Evolutionary conservation across 306 rosid species (phyloP).

Genomic region (Oxytropis ochrocephala): DNA sequence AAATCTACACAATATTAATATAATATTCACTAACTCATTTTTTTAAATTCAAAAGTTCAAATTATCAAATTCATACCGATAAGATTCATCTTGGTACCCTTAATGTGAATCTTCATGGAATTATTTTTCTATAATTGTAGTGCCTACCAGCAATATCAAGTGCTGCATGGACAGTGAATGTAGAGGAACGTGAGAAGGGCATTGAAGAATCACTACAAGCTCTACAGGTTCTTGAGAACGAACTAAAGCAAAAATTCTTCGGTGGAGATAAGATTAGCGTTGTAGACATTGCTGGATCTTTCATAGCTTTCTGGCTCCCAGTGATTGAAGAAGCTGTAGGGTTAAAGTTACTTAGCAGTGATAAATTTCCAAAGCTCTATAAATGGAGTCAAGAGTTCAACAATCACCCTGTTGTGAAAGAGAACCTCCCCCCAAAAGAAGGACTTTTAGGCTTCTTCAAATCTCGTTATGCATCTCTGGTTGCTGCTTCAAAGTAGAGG

Average conservation of each 20-base stretch:
- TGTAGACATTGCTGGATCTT: conserved; percentile 41
- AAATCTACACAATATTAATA: too few species aligned
- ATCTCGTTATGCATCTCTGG: neutral
- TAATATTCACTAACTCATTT: too few species aligned
- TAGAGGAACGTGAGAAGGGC: conserved; percentile 24
- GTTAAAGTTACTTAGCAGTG: conserved; percentile 18
- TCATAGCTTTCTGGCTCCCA: conserved; percentile 44
- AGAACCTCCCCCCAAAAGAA: conserved; percentile 28
- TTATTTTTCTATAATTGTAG: neutral
- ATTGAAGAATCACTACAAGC: conserved; percentile 15
- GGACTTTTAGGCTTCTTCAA: conserved; percentile 15
- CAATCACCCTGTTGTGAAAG: conserved; percentile 29
- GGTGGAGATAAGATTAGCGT: conserved; percentile 30
- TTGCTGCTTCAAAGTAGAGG: conserved; percentile 7
- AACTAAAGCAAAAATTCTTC: conserved; percentile 29
- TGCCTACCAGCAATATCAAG: neutral
- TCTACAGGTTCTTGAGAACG: conserved; percentile 27
- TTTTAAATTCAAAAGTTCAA: too few species aligned
- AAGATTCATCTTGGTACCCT: too few species aligned
- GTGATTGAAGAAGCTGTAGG: conserved; percentile 34
- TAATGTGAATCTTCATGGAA: neutral
- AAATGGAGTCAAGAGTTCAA: conserved; percentile 42
- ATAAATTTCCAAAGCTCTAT: conserved; percentile 36
- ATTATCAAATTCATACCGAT: too few species aligned
- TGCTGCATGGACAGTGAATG: conserved; percentile 15